Evolutionary conservation across 371 early-diverging fungal genomes (phyloP).

Genomic region (Smittium culicis): DNA sequence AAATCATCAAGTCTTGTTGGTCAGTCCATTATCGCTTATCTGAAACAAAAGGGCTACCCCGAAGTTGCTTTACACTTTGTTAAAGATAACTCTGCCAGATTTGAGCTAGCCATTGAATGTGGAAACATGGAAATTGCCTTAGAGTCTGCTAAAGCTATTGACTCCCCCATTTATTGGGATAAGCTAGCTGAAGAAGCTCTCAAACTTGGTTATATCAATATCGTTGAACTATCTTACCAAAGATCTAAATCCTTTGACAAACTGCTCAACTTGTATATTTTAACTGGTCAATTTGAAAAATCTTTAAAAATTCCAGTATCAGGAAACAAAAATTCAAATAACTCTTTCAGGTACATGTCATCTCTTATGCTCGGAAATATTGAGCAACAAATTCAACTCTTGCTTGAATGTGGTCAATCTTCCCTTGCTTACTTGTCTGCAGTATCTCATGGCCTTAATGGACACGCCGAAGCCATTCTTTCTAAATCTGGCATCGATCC

Average conservation of each 20-base stretch:
- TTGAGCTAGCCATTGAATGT: constrained; percentile 92
- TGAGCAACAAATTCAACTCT: constrained; percentile 62
- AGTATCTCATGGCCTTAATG: constrained; percentile 67
- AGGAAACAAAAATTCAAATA: constrained; percentile 64
- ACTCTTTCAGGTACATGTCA: constrained; percentile 77
- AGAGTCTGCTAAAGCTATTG: constrained; percentile 75
- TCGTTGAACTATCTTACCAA: constrained; percentile 82
- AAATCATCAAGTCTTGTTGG: constrained; percentile 92
- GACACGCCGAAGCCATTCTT: constrained; percentile 67
- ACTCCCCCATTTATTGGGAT: constrained; percentile 75
- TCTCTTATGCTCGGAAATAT: constrained; percentile 75
- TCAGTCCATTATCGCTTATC: constrained; percentile 92
- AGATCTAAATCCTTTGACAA: constrained; percentile 74
- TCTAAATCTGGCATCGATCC: constrained; percentile 48
- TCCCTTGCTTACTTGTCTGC: constrained; percentile 86
- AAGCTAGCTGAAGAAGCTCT: constrained; percentile 76
- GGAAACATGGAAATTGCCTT: constrained; percentile 86
- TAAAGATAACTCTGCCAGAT: constrained; percentile 82
- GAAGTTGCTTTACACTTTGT: constrained; percentile 98
- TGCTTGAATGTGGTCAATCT: constrained; percentile 69
- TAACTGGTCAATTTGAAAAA: constrained; percentile 77
- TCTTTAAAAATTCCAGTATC: constrained; percentile 82
- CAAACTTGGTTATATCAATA: constrained; percentile 64
- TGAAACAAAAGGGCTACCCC: constrained; percentile 96
- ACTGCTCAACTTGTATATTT: constrained; percentile 82